phyloP scores from a whole-genome alignment of 2,329 filamentous ascomycete genomes.

The Claviceps spartinae region DNA sequence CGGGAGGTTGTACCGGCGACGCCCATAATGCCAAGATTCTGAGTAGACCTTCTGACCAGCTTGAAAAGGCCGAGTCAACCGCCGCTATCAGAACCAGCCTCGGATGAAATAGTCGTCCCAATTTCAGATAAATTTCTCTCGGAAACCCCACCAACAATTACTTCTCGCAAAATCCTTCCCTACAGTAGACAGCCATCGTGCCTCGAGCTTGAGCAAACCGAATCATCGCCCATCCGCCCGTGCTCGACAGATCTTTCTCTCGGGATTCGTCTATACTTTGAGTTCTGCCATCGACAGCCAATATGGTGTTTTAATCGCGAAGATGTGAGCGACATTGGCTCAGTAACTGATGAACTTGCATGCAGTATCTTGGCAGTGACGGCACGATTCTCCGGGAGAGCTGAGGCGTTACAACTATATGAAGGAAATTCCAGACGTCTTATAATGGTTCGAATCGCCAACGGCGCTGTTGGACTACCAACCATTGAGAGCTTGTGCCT shows the following conservation, averaged over 20 bases:
- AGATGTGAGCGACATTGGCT: constrained; percentile 21
- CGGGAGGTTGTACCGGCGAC: constrained; percentile 20
- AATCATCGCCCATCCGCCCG: constrained; percentile 16
- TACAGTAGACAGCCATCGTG: constrained; percentile 12
- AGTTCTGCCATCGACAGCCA: constrained; percentile 29
- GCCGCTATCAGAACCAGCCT: constrained; percentile 14
- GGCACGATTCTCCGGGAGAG: constrained; percentile 23
- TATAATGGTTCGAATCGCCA: constrained; percentile 36
- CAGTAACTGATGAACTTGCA: constrained; percentile 25
- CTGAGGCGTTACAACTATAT: constrained; percentile 20
- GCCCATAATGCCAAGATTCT: constrained; percentile 2
- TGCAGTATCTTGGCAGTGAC: constrained; percentile 28
- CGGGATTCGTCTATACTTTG: constrained; percentile 27
- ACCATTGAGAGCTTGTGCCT: constrained; percentile 38
- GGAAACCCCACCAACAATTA: constrained; percentile 14
- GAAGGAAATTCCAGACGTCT: constrained; percentile 26
- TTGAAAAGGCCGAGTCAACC: constrained; percentile 15
- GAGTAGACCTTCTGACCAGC: constrained; percentile 15
- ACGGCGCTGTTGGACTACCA: constrained; percentile 33
- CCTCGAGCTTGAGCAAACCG: constrained; percentile 15
- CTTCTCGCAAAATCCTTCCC: constrained; percentile 9
- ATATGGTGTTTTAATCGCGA: constrained; percentile 33
- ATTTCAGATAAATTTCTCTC: constrained; percentile 23
- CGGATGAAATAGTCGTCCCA: constrained; percentile 17
- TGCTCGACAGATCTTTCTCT: constrained; percentile 18